phyloP scores from a whole-genome alignment of 1,284 basidiomycete species.

The Mycocalia duriaeana region DNA sequence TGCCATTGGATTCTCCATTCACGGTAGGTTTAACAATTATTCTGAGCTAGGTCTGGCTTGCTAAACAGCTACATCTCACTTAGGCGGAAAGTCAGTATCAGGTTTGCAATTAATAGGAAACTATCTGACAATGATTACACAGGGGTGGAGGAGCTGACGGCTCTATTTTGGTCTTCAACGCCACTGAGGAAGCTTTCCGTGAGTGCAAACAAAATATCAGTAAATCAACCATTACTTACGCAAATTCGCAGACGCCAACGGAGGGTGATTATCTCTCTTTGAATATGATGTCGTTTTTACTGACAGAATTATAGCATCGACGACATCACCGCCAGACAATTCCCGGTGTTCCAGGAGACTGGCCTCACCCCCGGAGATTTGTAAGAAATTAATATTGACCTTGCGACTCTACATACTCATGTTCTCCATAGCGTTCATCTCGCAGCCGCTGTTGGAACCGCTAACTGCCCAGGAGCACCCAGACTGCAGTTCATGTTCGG shows the following conservation, averaged over 20 bases:
- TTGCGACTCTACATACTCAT: neutral
- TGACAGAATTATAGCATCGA: constrained; percentile 15
- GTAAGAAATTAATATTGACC: constrained; percentile 9
- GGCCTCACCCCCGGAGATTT: constrained; percentile 23
- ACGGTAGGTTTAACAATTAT: constrained; percentile 6
- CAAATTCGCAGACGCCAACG: constrained; percentile 19
- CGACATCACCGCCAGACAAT: constrained; percentile 23
- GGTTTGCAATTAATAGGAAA: neutral
- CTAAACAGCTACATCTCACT: neutral
- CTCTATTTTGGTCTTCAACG: constrained; percentile 26
- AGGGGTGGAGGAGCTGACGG: constrained; percentile 31
- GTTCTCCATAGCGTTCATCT: constrained; percentile 23
- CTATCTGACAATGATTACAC: neutral
- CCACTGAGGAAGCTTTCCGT: constrained; percentile 23
- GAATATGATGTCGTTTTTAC: neutral
- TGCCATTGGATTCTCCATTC: constrained; percentile 34
- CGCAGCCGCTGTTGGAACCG: constrained; percentile 28
- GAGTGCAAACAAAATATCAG: neutral
- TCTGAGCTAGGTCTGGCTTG: neutral
- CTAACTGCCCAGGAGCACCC: constrained; percentile 31
- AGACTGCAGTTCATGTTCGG: constrained; percentile 28
- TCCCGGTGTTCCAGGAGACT: constrained; percentile 21
- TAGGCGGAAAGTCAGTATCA: constrained; percentile 11
- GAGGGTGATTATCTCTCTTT: constrained; percentile 9
- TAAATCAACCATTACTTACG: neutral